Conservation (phyloP, 1,139 yeast species). For the Saccharomyces pastorianus region DNA sequence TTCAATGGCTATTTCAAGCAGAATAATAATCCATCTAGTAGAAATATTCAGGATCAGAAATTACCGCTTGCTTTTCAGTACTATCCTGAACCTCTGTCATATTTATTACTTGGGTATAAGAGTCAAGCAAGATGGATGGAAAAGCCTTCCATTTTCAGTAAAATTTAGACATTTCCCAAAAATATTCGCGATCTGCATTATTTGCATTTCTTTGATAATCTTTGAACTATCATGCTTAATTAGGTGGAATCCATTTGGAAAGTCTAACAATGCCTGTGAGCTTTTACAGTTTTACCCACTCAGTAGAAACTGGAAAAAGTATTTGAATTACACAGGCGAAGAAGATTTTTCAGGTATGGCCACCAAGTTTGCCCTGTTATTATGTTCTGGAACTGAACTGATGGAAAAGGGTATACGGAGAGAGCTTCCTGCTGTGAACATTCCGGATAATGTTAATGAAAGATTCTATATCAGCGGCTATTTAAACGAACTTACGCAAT, state of each 20-base stretch:
- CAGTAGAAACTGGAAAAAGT: conserved; percentile 27
- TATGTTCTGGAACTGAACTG: conserved; percentile 22
- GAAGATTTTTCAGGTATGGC: conserved; percentile 27
- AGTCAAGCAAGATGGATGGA: conserved; percentile 8
- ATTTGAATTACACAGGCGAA: conserved; percentile 30
- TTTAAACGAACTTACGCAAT: conserved; percentile 17
- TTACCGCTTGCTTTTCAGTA: conserved; percentile 18
- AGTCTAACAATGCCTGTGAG: conserved; percentile 8
- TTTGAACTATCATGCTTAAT: conserved; percentile 21
- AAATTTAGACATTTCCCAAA: conserved; percentile 22
- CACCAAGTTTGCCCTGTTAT: conserved; percentile 22
- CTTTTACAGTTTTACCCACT: conserved; percentile 25
- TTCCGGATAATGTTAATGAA: conserved; percentile 13
- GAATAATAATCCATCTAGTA: conserved; percentile 24
- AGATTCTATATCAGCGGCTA: conserved; percentile 28
- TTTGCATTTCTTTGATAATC: conserved; percentile 16
- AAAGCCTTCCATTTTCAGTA: conserved; percentile 13
- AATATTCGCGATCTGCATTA: conserved; percentile 16
- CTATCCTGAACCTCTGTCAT: conserved; percentile 18
- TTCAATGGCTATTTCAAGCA: conserved; percentile 18
- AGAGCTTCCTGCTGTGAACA: conserved; percentile 15
- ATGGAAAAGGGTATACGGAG: conserved; percentile 20
- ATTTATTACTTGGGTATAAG: conserved; percentile 11
- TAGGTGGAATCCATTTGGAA: conserved; percentile 16
- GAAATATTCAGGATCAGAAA: conserved; percentile 19